phyloP scores from a whole-genome alignment of 2,329 filamentous ascomycete species.

The Trichoderma sp. region DNA sequence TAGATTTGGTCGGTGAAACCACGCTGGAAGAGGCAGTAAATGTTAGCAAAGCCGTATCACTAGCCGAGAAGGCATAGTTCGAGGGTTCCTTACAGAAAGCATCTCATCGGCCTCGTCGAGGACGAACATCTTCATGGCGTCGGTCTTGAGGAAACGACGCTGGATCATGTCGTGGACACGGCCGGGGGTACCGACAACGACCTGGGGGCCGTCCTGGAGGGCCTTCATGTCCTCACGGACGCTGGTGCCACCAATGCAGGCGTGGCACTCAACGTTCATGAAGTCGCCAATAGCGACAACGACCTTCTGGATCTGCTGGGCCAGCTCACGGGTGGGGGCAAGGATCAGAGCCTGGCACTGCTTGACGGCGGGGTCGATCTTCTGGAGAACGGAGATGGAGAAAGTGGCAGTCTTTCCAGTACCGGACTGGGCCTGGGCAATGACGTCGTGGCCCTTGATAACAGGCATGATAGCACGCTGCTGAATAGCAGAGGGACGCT shows the following conservation, averaged over 20 bases:
- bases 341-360: constrained; percentile 97
- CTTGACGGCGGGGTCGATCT: constrained; percentile 94
- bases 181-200: constrained; percentile 95
- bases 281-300: constrained; percentile 93
- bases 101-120: constrained; percentile 99
- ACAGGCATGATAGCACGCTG: constrained; percentile 99
- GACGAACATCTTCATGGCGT: constrained; percentile 99
- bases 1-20: constrained; percentile 99
- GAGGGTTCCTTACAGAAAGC: constrained; percentile 66
- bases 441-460: constrained; percentile 99
- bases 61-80: not conserved
- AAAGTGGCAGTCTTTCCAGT: constrained; percentile 99
- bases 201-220: constrained; percentile 91
- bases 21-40: constrained; percentile 52
- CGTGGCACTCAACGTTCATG: constrained; percentile 99
- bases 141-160: constrained; percentile 93
- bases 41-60: constrained; percentile 34
- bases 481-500: constrained; percentile 99
- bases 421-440: constrained; percentile 98
- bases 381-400: constrained; percentile 98
- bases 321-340: constrained; percentile 95
- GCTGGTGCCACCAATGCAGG: constrained; percentile 97
- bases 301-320: constrained; percentile 99
- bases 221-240: constrained; percentile 99
- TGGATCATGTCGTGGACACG: constrained; percentile 99